Evolutionary conservation across 371 early-diverging fungal species (phyloP), one percentile per base, ranked within the genome.

Genomic region (Circinella minor): DNA sequence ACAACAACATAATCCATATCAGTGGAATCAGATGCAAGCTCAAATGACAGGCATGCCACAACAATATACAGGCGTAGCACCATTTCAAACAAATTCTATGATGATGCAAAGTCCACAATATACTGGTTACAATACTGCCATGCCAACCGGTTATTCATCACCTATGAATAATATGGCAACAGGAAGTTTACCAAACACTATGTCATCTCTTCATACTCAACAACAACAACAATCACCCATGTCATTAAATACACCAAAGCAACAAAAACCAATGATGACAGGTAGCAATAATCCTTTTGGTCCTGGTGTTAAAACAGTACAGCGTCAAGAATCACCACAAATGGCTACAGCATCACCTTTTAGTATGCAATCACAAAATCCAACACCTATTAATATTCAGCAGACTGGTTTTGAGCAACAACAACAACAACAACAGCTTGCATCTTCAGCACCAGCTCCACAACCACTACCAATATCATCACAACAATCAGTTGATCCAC

Each of bases 1-100:
- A 69, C 68, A 70, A 39, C 75, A 72, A 15, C 74, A 72, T 49
- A 71, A 74, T 47, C 75, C 65, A 36, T 71, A 72, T 59, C 72
- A 72, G 43, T 36, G 73, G 69, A 34, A 71, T 43, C 71, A 74
- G 57, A 68, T 78, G 39, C 80, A 77, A 63, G 74, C 80, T 47
- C 79, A 79, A 60, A 77, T 78, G 78, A 79, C 79, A 14, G 77
- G 79, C 4, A 72, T 83, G 63, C 82, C 74, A 49, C 81, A 84
- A 63, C 74, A 67, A 54, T 51, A 67, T 37, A 67, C 74, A 17
- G 70, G 70, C 15, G 49, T 64, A 38, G 62, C 70, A 48, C 65
- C 66, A 5, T 66, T 69, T 48, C 69, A 69, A 37, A 71, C 69
- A 10, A 67, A 57, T 38, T 48, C 43, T 5, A 51, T 51, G 34